Conservation (phyloP, 2,329 filamentous ascomycete genomes). For the Arthrobotrys musiformis region DNA sequence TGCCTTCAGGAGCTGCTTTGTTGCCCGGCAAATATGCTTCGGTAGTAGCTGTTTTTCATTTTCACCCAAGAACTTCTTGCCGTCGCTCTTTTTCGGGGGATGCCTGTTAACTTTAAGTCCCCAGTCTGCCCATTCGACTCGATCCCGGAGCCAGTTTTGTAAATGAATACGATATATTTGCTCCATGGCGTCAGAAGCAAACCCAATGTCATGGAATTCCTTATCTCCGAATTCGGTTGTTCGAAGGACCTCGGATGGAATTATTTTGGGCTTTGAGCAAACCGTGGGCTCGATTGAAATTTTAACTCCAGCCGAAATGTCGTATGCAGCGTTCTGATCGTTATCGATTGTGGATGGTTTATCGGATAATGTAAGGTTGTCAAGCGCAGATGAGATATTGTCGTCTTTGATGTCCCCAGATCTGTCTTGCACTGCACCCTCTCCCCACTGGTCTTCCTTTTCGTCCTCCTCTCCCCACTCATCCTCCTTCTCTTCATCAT, state of each 20-base stretch:
- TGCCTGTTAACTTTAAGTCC: constrained; percentile 1
- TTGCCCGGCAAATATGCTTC: neutral
- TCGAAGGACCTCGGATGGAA: neutral
- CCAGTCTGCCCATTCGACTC: constrained; percentile 11
- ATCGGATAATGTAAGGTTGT: neutral
- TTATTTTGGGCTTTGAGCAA: neutral
- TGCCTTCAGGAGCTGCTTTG: neutral
- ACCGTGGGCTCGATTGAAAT: no score
- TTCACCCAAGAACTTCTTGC: neutral
- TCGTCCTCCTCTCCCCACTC: neutral
- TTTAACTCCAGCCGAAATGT: no score
- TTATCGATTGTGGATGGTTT: neutral
- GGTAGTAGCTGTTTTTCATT: neutral
- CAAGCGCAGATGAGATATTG: neutral
- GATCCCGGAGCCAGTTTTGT: constrained; percentile 27
- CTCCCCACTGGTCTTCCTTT: constrained; percentile 16
- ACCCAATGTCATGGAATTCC: neutral
- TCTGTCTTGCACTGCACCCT: neutral
- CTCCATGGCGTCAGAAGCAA: constrained; percentile 39
- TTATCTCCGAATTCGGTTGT: neutral
- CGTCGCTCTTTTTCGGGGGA: neutral
- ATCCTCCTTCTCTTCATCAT: neutral
- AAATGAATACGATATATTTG: constrained; percentile 10
- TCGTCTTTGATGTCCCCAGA: neutral
- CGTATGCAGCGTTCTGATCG: neutral